phyloP scores from a whole-genome alignment of 306 rosid genomes.

The Acacia acuminata region DNA sequence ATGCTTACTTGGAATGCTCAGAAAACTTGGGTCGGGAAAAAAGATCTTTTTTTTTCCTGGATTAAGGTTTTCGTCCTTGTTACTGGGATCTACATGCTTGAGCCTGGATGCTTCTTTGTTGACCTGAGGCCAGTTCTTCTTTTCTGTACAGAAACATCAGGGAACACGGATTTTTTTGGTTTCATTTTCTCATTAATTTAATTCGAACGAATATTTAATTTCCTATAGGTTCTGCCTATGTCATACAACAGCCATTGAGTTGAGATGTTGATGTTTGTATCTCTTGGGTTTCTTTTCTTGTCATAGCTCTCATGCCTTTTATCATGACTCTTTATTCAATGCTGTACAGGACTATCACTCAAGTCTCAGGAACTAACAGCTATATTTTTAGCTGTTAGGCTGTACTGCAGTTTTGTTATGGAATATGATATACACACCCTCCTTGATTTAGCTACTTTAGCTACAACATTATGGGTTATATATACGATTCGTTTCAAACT shows the following conservation, averaged over 20 bases:
- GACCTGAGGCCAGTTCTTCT: background rate
- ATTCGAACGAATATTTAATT: background rate
- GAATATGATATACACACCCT: conserved; percentile 97
- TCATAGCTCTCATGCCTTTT: background rate
- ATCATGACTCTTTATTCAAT: background rate
- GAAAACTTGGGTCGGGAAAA: background rate
- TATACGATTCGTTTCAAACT: conserved; percentile 94
- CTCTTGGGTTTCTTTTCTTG: background rate
- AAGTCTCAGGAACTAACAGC: conserved; percentile 96
- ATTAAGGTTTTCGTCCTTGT: background rate
- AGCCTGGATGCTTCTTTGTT: background rate
- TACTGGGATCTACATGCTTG: background rate
- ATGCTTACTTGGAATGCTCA: background rate
- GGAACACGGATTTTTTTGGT: background rate
- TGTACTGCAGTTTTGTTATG: conserved; percentile 97
- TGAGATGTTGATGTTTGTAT: background rate
- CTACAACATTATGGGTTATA: conserved; percentile 89
- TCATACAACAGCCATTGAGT: background rate
- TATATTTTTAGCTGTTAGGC: conserved; percentile 89
- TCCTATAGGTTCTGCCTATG: background rate
- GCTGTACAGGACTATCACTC: conserved; percentile 78
- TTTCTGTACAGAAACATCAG: background rate
- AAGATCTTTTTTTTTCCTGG: background rate
- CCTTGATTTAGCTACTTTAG: conserved; percentile 84
- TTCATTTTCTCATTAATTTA: background rate